These are phyloP conservation scores for Tylopilus rubrobrunneus DNA, from an alignment of 768 basidiomycete species.

Conservation along the genomic window DNA sequence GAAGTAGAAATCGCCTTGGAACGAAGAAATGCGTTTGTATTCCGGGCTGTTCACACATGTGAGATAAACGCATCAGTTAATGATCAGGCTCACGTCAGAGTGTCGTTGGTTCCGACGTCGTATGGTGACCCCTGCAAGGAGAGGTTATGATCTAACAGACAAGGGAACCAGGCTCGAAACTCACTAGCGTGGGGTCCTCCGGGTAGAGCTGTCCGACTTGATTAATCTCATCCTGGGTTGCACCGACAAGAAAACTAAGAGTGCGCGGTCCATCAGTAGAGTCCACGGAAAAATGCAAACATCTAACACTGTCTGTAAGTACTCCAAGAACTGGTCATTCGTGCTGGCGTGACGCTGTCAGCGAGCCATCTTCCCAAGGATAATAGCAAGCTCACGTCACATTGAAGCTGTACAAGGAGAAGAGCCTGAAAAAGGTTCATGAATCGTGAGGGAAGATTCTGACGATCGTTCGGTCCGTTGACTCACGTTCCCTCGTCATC, in stretches of 20 bases:
- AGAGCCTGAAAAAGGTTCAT: conserved; percentile 20
- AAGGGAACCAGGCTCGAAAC: background rate
- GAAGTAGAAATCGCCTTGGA: conserved; percentile 18
- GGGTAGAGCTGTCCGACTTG: conserved; percentile 3
- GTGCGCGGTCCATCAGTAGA: background rate
- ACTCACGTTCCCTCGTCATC: conserved; percentile 5
- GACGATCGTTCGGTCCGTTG: background rate
- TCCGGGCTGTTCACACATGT: background rate
- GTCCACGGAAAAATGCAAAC: background rate
- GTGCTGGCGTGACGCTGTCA: too few relatives aligned
- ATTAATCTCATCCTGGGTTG: conserved; percentile 1
- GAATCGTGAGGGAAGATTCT: too few relatives aligned
- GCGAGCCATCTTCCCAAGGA: too few relatives aligned
- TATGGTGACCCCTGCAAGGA: conserved; percentile 25
- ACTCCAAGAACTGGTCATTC: background rate
- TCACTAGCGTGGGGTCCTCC: conserved; percentile 1
- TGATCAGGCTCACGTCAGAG: background rate
- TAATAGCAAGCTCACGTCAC: conserved; percentile 20
- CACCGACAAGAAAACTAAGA: conserved; percentile 12
- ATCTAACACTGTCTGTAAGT: conserved; percentile 2
- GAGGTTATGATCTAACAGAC: background rate
- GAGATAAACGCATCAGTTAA: background rate
- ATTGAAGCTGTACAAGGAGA: conserved; percentile 13
- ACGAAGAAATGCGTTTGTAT: conserved; percentile 3
- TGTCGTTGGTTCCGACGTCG: conserved; percentile 21